Evolutionary conservation across 2,329 filamentous ascomycete genomes (phyloP).

Genomic region (Aquanectria penicillioides): DNA sequence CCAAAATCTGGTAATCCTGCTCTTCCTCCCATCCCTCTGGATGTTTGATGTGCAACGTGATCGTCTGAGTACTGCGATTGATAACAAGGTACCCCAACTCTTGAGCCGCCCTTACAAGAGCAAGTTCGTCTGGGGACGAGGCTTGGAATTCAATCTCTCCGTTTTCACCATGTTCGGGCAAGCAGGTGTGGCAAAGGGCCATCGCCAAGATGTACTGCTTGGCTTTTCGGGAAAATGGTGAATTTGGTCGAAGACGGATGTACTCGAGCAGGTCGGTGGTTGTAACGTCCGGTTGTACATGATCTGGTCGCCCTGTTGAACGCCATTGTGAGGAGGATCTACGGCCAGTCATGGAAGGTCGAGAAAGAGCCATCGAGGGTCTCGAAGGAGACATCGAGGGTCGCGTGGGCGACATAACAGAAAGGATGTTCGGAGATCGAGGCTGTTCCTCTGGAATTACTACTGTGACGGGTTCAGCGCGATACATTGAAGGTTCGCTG

Average conservation of each 20-base stretch:
- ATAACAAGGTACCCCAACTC: constrained; percentile 84
- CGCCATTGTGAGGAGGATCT: constrained; percentile 62
- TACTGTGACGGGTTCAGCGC: constrained; percentile 40
- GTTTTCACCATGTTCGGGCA: constrained; percentile 77
- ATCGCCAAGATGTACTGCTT: constrained; percentile 86
- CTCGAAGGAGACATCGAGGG: constrained; percentile 44
- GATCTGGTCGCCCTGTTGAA: constrained; percentile 58
- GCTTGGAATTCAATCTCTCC: constrained; percentile 85
- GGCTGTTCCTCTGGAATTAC: constrained; percentile 45
- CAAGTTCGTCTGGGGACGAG: constrained; percentile 89
- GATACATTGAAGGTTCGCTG: constrained; percentile 42
- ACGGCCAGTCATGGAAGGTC: constrained; percentile 46
- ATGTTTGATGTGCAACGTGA: constrained; percentile 62
- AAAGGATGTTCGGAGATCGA: constrained; percentile 19
- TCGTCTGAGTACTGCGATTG: constrained; percentile 76
- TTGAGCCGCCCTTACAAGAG: constrained; percentile 83
- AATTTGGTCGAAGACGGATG: constrained; percentile 78
- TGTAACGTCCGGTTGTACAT: constrained; percentile 65
- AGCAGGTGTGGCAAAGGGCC: constrained; percentile 89
- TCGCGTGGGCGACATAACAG: constrained; percentile 43
- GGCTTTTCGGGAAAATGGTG: constrained; percentile 80
- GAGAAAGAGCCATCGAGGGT: constrained; percentile 40
- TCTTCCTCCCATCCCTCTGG: constrained; percentile 53
- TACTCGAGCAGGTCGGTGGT: constrained; percentile 83
- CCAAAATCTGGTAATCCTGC: constrained; percentile 81